Conservation (phyloP, 495 filamentous ascomycete species). For the Hyaloscypha finlandica region DNA sequence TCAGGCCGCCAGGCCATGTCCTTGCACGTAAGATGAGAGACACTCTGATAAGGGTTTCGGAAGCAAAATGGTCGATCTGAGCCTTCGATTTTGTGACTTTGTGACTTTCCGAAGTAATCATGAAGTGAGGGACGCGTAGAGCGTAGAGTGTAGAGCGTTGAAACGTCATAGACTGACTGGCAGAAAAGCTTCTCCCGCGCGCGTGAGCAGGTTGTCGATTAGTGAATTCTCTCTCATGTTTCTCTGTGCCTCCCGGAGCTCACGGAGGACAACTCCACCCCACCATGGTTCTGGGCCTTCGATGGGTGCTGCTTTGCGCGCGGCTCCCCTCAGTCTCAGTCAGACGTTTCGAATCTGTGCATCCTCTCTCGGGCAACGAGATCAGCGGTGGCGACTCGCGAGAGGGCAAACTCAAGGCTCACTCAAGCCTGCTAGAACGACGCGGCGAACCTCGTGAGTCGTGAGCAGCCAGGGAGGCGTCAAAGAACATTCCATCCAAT, state of each 20-base stretch:
- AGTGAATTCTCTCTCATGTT: not conserved
- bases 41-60: constrained; percentile 5
- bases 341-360: constrained; percentile 8
- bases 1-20: not conserved
- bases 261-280: not conserved
- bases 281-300: not conserved
- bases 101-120: too few species aligned
- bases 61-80: not conserved
- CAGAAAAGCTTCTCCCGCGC: too few species aligned
- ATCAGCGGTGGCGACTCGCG: not conserved
- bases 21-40: not conserved
- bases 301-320: constrained; percentile 2
- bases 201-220: not conserved
- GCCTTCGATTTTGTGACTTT: too few species aligned
- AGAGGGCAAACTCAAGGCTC: not conserved
- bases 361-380: not conserved
- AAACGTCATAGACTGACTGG: too few species aligned
- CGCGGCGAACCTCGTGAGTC: not conserved
- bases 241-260: constrained; percentile 1
- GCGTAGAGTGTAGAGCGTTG: too few species aligned
- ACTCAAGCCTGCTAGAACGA: not conserved
- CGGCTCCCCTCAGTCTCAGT: constrained; percentile 1
- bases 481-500: not conserved
- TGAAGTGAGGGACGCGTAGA: too few species aligned
- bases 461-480: not conserved